A percentile compares a stretch with the other conserved stretches of the same genome.
Conservation (phyloP, 1,139 yeast species). For the Hemisphaericaspora lyxosophila region DNA sequence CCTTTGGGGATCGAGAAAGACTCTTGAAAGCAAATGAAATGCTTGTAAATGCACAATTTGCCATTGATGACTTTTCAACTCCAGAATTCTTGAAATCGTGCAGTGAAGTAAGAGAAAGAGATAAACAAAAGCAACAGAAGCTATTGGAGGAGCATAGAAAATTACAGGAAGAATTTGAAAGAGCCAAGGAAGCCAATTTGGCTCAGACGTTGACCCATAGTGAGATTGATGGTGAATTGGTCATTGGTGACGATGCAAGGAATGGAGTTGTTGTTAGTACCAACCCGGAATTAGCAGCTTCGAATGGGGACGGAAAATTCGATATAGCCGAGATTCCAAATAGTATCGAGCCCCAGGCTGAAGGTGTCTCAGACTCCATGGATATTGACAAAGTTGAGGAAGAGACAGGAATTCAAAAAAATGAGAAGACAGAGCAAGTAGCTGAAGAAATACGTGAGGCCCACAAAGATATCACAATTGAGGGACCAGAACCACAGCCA, state of each 20-base stretch:
- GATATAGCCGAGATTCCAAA: background rate
- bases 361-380: conserved; percentile 3
- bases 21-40: conserved; percentile 89
- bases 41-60: conserved; percentile 95
- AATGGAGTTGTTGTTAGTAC: conserved; percentile 1
- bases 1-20: conserved; percentile 80
- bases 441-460: background rate
- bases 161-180: conserved; percentile 25
- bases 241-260: background rate
- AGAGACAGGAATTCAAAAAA: background rate
- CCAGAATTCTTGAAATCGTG: conserved; percentile 77
- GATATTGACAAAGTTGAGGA: background rate
- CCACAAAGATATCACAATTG: conserved; percentile 1
- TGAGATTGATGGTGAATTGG: background rate
- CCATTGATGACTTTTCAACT: conserved; percentile 81
- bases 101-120: conserved; percentile 70
- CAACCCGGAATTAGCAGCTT: background rate
- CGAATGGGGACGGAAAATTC: background rate
- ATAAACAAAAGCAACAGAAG: conserved; percentile 52
- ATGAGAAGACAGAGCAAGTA: conserved; percentile 4
- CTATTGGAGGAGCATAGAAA: conserved; percentile 40
- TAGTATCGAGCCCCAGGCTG: background rate
- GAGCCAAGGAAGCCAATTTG: background rate
- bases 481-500: conserved; percentile 1
- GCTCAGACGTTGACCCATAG: background rate